Evolutionary conservation across 129 eudicot species (phyloP).

Genomic region (Pulicaria dysenterica): DNA sequence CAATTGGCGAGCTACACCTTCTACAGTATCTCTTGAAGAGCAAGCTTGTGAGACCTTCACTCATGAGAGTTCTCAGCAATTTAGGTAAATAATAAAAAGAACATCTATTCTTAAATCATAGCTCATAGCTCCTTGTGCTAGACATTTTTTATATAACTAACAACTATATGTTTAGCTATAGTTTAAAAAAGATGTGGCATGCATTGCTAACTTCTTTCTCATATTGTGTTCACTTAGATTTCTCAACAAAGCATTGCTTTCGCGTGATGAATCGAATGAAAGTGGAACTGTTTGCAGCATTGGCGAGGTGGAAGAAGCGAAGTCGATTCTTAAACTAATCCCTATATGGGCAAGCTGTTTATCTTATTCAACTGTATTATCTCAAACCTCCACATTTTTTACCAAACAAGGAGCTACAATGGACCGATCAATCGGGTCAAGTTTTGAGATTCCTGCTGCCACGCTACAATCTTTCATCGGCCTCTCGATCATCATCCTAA

Average conservation of each 20-base stretch:
- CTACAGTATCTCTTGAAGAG: conserved; percentile 26
- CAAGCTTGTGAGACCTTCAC: conserved; percentile 38
- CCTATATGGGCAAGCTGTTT: conserved; percentile 55
- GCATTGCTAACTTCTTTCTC: not conserved
- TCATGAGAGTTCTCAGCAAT: conserved; percentile 40
- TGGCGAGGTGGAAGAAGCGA: conserved; percentile 47
- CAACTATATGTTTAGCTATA: too few species aligned
- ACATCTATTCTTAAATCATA: too few species aligned
- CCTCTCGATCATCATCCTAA: conserved; percentile 33
- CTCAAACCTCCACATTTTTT: conserved; percentile 56
- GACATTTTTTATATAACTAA: too few species aligned
- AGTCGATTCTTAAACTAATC: conserved; percentile 37
- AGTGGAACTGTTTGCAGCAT: conserved; percentile 10
- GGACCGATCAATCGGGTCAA: conserved; percentile 51
- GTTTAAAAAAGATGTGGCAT: too few species aligned
- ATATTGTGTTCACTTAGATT: conserved; percentile 30
- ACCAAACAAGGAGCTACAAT: conserved; percentile 64
- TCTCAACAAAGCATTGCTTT: conserved; percentile 47
- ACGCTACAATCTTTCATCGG: conserved; percentile 48
- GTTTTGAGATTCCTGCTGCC: conserved; percentile 58
- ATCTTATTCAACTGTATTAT: conserved; percentile 37
- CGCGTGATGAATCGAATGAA: conserved; percentile 21
- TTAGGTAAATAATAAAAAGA: conserved; percentile 18
- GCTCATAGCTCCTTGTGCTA: too few species aligned
- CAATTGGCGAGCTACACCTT: conserved; percentile 36